A percentile compares a stretch with the other conserved stretches of the same genome.
Conservation (phyloP, 2,329 filamentous ascomycete genomes). For the Pseudocercospora cruenta region DNA sequence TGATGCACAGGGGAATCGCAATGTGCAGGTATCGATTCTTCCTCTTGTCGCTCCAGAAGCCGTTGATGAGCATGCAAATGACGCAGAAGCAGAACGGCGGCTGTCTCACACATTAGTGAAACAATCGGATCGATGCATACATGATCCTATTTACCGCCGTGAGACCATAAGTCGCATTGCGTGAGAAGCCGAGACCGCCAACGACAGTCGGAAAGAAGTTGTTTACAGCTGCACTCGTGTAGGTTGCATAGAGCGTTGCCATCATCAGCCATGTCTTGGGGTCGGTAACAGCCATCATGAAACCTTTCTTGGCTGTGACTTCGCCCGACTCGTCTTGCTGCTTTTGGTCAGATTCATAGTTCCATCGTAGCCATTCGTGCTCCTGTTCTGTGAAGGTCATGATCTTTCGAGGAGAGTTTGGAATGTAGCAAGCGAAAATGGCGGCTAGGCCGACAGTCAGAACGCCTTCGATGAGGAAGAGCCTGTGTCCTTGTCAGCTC, state of each 20-base stretch:
- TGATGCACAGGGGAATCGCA: conserved; percentile 55
- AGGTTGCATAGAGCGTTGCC: conserved; percentile 25
- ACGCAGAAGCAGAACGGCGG: conserved; percentile 29
- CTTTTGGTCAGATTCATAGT: conserved; percentile 28
- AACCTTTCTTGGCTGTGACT: conserved; percentile 26
- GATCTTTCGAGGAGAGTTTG: conserved; percentile 28
- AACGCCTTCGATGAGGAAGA: conserved; percentile 32
- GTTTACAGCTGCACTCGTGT: conserved; percentile 22
- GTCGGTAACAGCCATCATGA: conserved; percentile 32
- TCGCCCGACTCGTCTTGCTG: conserved; percentile 27
- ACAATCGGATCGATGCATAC: background rate
- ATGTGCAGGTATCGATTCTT: conserved; percentile 61
- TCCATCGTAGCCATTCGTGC: conserved; percentile 27
- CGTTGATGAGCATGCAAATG: conserved; percentile 29
- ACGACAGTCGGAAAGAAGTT: conserved; percentile 45
- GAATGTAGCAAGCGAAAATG: conserved; percentile 27
- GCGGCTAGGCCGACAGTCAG: conserved; percentile 29
- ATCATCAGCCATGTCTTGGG: conserved; percentile 30
- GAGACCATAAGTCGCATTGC: conserved; percentile 23
- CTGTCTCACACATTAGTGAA: background rate
- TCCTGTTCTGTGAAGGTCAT: conserved; percentile 22
- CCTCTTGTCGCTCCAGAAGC: conserved; percentile 26
- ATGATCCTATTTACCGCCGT: conserved; percentile 15
- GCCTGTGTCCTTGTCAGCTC: background rate
- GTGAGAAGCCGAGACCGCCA: conserved; percentile 42